Base-by-base conservation (phyloP, 371 early-diverging fungal genomes). In the Mucor mucedo region DNA sequence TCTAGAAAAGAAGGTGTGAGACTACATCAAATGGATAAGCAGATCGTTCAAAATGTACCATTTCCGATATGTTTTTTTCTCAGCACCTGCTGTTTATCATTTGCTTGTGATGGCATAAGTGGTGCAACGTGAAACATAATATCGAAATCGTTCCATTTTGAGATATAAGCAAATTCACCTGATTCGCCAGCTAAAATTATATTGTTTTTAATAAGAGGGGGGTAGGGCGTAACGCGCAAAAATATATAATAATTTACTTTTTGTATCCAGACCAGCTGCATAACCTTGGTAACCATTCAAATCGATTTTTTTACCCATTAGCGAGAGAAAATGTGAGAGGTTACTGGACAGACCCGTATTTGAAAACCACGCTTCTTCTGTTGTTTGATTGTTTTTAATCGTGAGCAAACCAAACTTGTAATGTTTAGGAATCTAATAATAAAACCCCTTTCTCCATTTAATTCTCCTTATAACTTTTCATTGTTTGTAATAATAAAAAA, bases 51-150 rank as follows among this genome's bases (percentile, higher is more conserved):
- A 21, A 21, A 2, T n/a, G 50, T 77, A 79, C 81, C 93, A 77
- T 94, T 94, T 50, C 94, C 94, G 56, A 94, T 90, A 70, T 93
- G 91, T 10, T 90, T 77, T 65, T 94, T 94, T 27, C 92, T 80
- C 58, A 91, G 88, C 29, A 94, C 79, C 70, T 93, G 93, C 57
- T 94, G 93, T 16, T 75, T 75, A 70, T 93, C 94, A 9, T 76
- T 82, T 7, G 72, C 76, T 55, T 82, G 84, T 69, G 68, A 83
- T 2, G 95, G 95, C 54, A 95, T 80, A 21, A 92, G 56, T 2
- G 94, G 87, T 5, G 91, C 84, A 0, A 93, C 90, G 66, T 95
- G 95, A 71, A 90, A 94, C 89, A 92, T 91, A 62, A 95, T 85
- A 58, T 92, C 90, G 60, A 86, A 87, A 21, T 86, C 87, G 68